These are phyloP conservation scores for Chimonanthus praecox DNA, from an alignment of 164 flowering plant species.

Conservation along the genomic window DNA sequence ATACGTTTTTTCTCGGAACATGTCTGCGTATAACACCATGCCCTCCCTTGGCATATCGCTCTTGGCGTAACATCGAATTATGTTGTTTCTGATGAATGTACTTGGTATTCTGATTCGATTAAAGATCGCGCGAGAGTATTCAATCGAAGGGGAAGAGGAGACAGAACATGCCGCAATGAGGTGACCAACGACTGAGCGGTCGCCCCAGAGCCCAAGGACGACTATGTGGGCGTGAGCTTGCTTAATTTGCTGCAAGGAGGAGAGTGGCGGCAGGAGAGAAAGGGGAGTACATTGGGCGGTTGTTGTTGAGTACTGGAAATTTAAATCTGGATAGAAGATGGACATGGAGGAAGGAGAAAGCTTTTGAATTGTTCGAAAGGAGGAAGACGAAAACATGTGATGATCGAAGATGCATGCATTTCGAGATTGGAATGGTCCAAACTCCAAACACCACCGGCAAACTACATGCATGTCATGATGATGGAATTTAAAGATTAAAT, in stretches of 20 bases:
- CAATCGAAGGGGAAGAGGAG: conserved; percentile 12
- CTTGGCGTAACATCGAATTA: conserved; percentile 20
- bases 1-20: neutral
- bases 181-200: conserved; percentile 8
- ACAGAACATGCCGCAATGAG: conserved; percentile 15
- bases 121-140: conserved; percentile 14
- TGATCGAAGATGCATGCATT: no score
- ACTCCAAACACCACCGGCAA: no score
- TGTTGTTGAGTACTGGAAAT: conserved; percentile 2
- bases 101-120: conserved; percentile 10
- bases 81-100: conserved; percentile 13
- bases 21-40: conserved; percentile 8
- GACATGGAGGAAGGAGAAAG: neutral
- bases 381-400: no score
- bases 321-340: conserved; percentile 1
- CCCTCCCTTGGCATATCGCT: conserved; percentile 8
- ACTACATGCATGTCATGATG: no score
- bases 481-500: no score
- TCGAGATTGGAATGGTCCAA: no score
- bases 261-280: conserved; percentile 23
- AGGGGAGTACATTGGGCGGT: conserved; percentile 2
- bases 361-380: neutral
- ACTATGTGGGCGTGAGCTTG: conserved; percentile 38
- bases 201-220: conserved; percentile 27
- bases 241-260: conserved; percentile 35